A percentile compares a stretch with the other conserved stretches of the same genome.
Evolutionary conservation across 73 alveolate species (phyloP).

Genomic region (Uronychia setigera): DNA sequence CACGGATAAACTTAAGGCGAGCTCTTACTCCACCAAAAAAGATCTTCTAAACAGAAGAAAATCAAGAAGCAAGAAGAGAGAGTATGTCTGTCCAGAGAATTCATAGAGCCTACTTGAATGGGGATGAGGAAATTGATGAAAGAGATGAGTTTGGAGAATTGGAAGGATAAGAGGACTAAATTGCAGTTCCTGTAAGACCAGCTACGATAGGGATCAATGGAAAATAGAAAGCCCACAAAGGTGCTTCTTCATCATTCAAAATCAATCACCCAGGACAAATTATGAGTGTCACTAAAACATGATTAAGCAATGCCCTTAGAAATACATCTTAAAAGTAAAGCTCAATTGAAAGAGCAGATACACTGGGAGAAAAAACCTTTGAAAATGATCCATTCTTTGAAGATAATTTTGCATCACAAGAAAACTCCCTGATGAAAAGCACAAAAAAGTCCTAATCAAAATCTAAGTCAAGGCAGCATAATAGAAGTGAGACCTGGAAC

Average conservation of each 20-base stretch:
- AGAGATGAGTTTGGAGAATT: not conserved
- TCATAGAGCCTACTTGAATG: not conserved
- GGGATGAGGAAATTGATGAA: not conserved
- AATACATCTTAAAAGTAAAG: not conserved
- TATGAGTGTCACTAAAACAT: not conserved
- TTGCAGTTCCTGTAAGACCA: not conserved
- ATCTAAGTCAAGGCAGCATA: not conserved
- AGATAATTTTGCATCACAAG: no score
- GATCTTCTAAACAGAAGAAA: slow-evolving; percentile 1
- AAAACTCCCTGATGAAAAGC: no score
- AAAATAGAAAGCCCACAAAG: no score
- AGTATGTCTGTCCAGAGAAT: not conserved
- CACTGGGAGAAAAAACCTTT: no score
- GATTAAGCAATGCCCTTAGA: not conserved
- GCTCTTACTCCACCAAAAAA: not conserved
- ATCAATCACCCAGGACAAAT: not conserved
- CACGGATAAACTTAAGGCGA: not conserved
- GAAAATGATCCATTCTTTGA: no score
- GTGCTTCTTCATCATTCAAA: no score
- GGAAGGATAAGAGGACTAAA: not conserved
- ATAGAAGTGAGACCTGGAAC: not conserved
- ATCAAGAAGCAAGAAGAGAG: not conserved
- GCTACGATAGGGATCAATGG: not conserved
- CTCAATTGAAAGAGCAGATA: no score
- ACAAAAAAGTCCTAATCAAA: no score